Percentiles rank a stretch among this genome's conserved stretches.
Conservation (phyloP, 2,329 filamentous ascomycete genomes). For the Fusarium pilosicola region DNA sequence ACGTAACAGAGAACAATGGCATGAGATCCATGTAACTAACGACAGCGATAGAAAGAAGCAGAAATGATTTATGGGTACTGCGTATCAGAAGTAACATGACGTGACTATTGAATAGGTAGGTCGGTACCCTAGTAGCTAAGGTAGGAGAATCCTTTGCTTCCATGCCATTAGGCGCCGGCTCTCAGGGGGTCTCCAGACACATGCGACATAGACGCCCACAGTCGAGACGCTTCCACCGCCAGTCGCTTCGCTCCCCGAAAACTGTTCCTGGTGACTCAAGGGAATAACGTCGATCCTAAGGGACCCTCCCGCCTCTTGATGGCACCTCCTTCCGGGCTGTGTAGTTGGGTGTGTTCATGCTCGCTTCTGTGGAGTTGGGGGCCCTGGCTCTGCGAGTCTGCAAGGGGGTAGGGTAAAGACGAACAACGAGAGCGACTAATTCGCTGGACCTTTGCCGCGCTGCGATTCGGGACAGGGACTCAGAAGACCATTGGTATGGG, state of each 20-base stretch:
- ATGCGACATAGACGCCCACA: slow-evolving; percentile 40
- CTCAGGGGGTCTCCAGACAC: slow-evolving; percentile 23
- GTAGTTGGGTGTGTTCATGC: slow-evolving; percentile 23
- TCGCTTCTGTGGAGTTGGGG: slow-evolving; percentile 12
- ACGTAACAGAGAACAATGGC: neutral
- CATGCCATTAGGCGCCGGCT: slow-evolving; percentile 26
- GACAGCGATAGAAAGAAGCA: neutral
- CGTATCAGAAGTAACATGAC: neutral
- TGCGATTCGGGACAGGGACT: slow-evolving; percentile 13
- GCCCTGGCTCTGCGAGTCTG: neutral
- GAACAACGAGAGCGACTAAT: slow-evolving; percentile 31
- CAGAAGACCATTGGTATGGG: slow-evolving; percentile 12
- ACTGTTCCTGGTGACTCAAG: slow-evolving; percentile 19
- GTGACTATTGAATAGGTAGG: neutral
- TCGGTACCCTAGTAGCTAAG: neutral
- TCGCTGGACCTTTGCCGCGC: slow-evolving; percentile 31
- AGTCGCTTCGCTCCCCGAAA: slow-evolving; percentile 28
- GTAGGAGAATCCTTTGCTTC: neutral
- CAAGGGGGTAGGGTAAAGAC: neutral
- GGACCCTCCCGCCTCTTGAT: neutral
- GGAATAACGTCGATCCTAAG: slow-evolving; percentile 24
- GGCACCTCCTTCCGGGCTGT: neutral
- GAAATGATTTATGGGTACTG: neutral
- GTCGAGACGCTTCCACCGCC: slow-evolving; percentile 37
- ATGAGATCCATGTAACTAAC: slow-evolving; percentile 2